Evolutionary conservation across 139 green algal genomes (phyloP).

Genomic region (Coelastrella sp.): DNA sequence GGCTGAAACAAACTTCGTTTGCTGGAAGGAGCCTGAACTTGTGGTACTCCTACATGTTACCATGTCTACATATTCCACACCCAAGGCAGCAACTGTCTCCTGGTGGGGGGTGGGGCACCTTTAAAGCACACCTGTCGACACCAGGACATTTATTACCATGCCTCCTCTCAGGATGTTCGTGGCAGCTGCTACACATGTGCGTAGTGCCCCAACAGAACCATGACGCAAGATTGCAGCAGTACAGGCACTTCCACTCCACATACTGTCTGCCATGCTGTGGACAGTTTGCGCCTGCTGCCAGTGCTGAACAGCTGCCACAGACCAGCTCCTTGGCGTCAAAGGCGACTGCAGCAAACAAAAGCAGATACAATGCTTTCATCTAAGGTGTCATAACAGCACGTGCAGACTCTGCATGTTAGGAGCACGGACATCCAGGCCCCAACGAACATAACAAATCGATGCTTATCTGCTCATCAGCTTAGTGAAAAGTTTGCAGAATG

Average conservation of each 20-base stretch:
- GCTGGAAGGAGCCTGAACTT: no score
- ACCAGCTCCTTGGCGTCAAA: slow-evolving; percentile 40
- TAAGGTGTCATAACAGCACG: no score
- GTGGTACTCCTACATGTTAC: background rate
- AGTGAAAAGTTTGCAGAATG: no score
- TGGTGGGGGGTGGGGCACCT: slow-evolving; percentile 30
- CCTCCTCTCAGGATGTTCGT: slow-evolving; percentile 12
- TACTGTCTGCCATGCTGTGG: slow-evolving; percentile 49
- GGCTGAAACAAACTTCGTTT: no score
- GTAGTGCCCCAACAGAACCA: slow-evolving; percentile 48
- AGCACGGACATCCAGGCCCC: background rate
- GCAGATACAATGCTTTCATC: background rate
- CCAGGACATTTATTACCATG: slow-evolving; percentile 5
- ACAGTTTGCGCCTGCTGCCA: slow-evolving; percentile 28
- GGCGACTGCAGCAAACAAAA: background rate
- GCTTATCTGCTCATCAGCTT: no score
- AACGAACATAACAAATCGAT: no score
- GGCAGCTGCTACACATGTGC: slow-evolving; percentile 37
- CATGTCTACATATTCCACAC: slow-evolving; percentile 27
- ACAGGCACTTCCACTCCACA: slow-evolving; percentile 63
- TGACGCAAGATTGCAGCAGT: slow-evolving; percentile 34
- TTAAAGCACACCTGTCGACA: background rate
- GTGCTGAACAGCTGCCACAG: slow-evolving; percentile 42
- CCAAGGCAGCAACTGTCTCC: slow-evolving; percentile 31
- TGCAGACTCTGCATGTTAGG: no score